A percentile compares a stretch with the other conserved stretches of the same genome.
These are phyloP conservation scores for Trichoderma sp. DNA, from an alignment of 2,329 filamentous ascomycete genomes.

Conservation along the genomic window DNA sequence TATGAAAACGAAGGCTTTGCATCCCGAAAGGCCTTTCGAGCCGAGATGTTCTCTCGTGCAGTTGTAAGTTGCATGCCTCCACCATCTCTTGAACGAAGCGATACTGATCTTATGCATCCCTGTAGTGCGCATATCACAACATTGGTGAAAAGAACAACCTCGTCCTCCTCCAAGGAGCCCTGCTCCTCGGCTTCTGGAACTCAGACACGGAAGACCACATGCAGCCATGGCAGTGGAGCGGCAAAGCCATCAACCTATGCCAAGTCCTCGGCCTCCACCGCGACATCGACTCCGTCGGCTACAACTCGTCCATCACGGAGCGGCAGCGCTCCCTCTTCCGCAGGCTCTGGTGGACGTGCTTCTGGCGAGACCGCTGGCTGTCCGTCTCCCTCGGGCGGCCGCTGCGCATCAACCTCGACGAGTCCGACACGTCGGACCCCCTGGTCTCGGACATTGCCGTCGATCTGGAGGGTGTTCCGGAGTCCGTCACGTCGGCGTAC, in stretches of 20 bases:
- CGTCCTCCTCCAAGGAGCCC: slow-evolving; percentile 5
- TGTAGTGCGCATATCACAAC: slow-evolving; percentile 20
- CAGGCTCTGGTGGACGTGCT: slow-evolving; percentile 19
- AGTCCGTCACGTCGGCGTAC: slow-evolving; percentile 9
- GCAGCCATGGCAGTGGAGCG: slow-evolving; percentile 23
- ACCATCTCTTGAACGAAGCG: too few species aligned
- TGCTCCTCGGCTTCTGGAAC: slow-evolving; percentile 19
- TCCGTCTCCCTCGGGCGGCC: slow-evolving; percentile 11
- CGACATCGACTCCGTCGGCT: slow-evolving; percentile 18
- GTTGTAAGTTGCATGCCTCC: neutral
- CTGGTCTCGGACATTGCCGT: slow-evolving; percentile 17
- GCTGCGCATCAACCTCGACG: slow-evolving; percentile 10
- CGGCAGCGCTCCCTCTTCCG: slow-evolving; percentile 16
- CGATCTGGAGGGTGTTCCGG: slow-evolving; percentile 14
- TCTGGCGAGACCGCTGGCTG: slow-evolving; percentile 20
- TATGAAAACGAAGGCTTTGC: slow-evolving; percentile 23
- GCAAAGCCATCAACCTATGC: slow-evolving; percentile 16
- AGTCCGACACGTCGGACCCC: slow-evolving; percentile 19
- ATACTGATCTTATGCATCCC: too few species aligned
- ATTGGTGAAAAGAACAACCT: slow-evolving; percentile 19
- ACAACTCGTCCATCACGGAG: slow-evolving; percentile 19
- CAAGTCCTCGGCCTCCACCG: slow-evolving; percentile 15
- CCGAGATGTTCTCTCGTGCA: slow-evolving; percentile 19
- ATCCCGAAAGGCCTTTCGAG: slow-evolving; percentile 13
- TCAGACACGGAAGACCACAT: slow-evolving; percentile 18